Base-by-base conservation (phyloP, 208 protist genomes). In the Leishmania braziliensis region DNA sequence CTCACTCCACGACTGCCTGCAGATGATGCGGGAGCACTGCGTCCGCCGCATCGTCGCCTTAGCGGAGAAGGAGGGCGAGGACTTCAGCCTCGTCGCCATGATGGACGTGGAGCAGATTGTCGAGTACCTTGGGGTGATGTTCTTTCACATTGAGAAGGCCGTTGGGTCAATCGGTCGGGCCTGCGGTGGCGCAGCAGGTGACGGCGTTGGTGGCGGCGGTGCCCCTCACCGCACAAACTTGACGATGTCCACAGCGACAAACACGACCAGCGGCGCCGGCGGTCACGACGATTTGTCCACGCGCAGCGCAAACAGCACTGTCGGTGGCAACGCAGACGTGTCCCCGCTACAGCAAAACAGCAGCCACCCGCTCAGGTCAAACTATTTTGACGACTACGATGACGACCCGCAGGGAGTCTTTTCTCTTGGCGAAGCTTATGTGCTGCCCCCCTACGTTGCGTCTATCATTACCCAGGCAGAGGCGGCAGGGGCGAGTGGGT, bases 61-160 rank as follows among this genome's bases (percentile, higher is more conserved):
- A 53, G 90, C 90, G 16, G 87, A 95, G 78, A 97, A 97, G 83
- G 92, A 94, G 71, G 91, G 79, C 50, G 82, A 89, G 56, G 82
- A 85, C 82, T 85, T 85, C 77, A 88, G 88, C 63, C 85, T 97
- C 39, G 91, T 95, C 2, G 89, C 90, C 39, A 89, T 95, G 80
- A 79, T 97, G 76, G 92, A 97, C 71, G 88, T 97, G 23, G 86
- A 92, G 87, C 94, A 95, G 72, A 97, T 97, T 81, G 90, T 95
- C 29, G 85, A 91, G 77, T 94, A 95, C 80, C 87, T 97, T 33
- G 94, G 94, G 26, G 87, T 90, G 0, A 89, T 95, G 82, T 95
- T 97, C 82, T 94, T 95, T 48, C 89, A 91, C 62, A 86, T 95
- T 56, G 91, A 95, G 58, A 89, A 90, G 73, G 87, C 86, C 16